These are phyloP conservation scores for Aureobasidium melanogenum DNA, from an alignment of 2,329 filamentous ascomycete genomes.

Conservation along the genomic window DNA sequence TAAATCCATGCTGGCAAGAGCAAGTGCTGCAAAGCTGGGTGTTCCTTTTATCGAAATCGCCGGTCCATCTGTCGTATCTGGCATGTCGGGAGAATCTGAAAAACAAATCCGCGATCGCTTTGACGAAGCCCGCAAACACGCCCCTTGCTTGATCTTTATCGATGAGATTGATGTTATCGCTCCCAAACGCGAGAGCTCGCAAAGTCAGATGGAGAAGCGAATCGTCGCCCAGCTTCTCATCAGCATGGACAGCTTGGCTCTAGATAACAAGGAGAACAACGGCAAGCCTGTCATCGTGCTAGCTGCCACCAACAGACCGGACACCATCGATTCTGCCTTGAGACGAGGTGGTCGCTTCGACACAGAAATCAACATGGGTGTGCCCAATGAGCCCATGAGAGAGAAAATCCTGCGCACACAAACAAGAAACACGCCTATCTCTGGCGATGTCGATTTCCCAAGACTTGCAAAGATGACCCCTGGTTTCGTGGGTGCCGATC, in stretches of 20 bases:
- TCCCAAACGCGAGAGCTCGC: conserved; percentile 71
- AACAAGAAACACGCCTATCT: conserved; percentile 55
- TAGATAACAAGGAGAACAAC: conserved; percentile 52
- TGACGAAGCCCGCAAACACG: conserved; percentile 76
- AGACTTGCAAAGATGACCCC: conserved; percentile 75
- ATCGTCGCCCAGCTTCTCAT: conserved; percentile 76
- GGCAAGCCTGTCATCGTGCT: conserved; percentile 79
- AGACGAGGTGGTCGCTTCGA: conserved; percentile 69
- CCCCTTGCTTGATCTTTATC: conserved; percentile 84
- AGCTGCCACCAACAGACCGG: conserved; percentile 81
- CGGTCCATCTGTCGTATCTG: conserved; percentile 70
- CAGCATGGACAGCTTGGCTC: conserved; percentile 72
- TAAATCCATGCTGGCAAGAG: conserved; percentile 76
- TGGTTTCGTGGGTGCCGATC: conserved; percentile 86
- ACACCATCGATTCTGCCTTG: conserved; percentile 73
- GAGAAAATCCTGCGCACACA: conserved; percentile 69
- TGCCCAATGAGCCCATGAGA: conserved; percentile 70
- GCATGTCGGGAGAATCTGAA: conserved; percentile 84
- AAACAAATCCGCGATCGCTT: conserved; percentile 79
- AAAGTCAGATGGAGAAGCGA: conserved; percentile 82
- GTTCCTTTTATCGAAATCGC: conserved; percentile 76
- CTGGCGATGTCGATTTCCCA: conserved; percentile 63
- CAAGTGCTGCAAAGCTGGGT: conserved; percentile 65
- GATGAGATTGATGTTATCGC: conserved; percentile 90
- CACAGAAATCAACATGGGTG: conserved; percentile 75